Evolutionary conservation across 1,284 basidiomycete genomes (phyloP).

Genomic region (Ustilago vetiveriae): DNA sequence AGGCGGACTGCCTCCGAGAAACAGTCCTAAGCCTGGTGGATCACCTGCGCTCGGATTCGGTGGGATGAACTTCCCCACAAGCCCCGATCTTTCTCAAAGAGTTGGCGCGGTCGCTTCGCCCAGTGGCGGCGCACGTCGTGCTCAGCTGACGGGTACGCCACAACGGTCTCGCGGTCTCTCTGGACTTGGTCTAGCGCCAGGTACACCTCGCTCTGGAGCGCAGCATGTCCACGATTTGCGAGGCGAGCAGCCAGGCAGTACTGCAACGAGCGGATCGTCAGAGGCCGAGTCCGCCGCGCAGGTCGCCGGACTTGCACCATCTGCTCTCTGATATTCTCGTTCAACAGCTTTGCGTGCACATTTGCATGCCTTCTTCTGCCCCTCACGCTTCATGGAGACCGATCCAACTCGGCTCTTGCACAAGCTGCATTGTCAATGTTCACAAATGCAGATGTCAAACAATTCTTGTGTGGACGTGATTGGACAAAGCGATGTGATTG

Average conservation of each 20-base stretch:
- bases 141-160: slow-evolving; percentile 5
- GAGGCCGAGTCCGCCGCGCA: slow-evolving; percentile 19
- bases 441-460: neutral
- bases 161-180: slow-evolving; percentile 16
- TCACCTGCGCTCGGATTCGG: slow-evolving; percentile 21
- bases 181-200: slow-evolving; percentile 16
- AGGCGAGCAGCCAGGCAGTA: neutral
- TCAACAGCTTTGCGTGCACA: no score
- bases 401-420: no score
- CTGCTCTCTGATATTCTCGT: slow-evolving; percentile 12
- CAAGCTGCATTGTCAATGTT: neutral
- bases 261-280: neutral
- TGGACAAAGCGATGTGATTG: neutral
- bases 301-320: slow-evolving; percentile 25
- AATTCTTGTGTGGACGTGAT: no score
- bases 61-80: slow-evolving; percentile 2
- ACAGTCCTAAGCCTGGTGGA: slow-evolving; percentile 19
- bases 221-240: slow-evolving; percentile 5
- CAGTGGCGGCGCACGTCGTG: slow-evolving; percentile 11
- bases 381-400: no score
- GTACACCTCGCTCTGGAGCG: slow-evolving; percentile 7
- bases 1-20: slow-evolving; percentile 15
- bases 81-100: neutral
- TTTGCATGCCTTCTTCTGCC: no score
- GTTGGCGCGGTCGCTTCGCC: slow-evolving; percentile 6